phyloP scores from a whole-genome alignment of 192 early-diverging fungal genomes.

The Mortierella claussenii region DNA sequence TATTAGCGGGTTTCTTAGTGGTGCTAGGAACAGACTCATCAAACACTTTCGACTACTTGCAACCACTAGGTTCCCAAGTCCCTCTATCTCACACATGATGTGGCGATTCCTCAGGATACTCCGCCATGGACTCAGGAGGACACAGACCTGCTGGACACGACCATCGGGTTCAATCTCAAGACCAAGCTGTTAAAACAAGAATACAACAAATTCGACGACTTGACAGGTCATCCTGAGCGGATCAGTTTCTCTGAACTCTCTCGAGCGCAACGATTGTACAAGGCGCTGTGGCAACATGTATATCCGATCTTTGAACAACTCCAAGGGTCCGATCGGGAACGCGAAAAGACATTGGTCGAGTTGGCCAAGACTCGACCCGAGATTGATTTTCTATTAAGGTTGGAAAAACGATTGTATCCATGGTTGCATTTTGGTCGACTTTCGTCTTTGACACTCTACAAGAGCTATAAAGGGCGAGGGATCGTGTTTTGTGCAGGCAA shows the following conservation, averaged over 20 bases:
- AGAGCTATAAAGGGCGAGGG: constrained; percentile 36
- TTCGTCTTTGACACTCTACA: constrained; percentile 51
- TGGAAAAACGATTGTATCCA: constrained; percentile 53
- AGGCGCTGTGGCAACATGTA: constrained; percentile 55
- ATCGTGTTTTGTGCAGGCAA: constrained; percentile 63
- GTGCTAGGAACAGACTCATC: too few species aligned
- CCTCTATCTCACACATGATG: constrained; percentile 49
- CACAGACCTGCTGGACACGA: constrained; percentile 37
- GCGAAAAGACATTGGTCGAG: constrained; percentile 8
- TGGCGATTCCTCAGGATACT: constrained; percentile 55
- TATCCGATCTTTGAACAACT: constrained; percentile 48
- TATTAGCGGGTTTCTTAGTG: too few species aligned
- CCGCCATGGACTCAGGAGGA: constrained; percentile 53
- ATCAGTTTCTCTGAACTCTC: constrained; percentile 54
- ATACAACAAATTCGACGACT: constrained; percentile 29
- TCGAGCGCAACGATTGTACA: constrained; percentile 50
- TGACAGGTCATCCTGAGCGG: constrained; percentile 14
- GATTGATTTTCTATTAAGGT: constrained; percentile 35
- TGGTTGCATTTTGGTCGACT: constrained; percentile 50
- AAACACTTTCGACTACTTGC: not conserved
- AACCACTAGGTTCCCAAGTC: constrained; percentile 35
- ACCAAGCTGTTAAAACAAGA: constrained; percentile 24
- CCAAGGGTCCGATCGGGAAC: constrained; percentile 19
- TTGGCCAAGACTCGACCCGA: constrained; percentile 35
- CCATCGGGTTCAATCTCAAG: constrained; percentile 44